These are phyloP conservation scores for Phytophthora sp. DNA, from an alignment of 352 stramenopile genomes.

Conservation along the genomic window DNA sequence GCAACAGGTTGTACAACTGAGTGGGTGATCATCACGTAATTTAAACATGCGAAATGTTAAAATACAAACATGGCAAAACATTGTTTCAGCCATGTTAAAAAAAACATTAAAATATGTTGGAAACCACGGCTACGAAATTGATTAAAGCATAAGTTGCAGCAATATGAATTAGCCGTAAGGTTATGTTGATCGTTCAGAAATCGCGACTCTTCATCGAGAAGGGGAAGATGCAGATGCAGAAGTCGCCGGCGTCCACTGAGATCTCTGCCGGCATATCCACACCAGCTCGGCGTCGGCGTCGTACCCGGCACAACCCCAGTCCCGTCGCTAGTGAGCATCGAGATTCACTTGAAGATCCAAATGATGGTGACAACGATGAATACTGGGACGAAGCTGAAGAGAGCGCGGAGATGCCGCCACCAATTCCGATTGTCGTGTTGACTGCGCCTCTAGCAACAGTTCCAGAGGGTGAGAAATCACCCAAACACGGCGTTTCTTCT, in stretches of 20 bases:
- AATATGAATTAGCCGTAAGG: no score
- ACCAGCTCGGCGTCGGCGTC: slow-evolving; percentile 25
- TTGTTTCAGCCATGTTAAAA: no score
- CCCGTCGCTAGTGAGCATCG: not conserved
- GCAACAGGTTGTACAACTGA: no score
- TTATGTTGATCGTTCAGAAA: no score
- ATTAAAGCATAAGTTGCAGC: no score
- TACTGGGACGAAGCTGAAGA: slow-evolving; percentile 21
- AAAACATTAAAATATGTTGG: no score
- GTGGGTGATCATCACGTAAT: no score
- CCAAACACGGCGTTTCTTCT: not conserved
- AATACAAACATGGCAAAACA: no score
- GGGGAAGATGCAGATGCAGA: no score
- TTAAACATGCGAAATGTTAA: no score
- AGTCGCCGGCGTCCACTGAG: slow-evolving; percentile 22
- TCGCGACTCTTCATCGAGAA: no score
- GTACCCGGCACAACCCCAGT: slow-evolving; percentile 20
- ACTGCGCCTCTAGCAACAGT: slow-evolving; percentile 13
- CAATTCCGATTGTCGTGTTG: slow-evolving; percentile 20
- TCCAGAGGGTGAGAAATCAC: slow-evolving; percentile 9
- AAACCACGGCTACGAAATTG: no score
- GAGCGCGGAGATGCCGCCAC: slow-evolving; percentile 2
- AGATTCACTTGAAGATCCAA: slow-evolving; percentile 26
- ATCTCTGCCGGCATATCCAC: slow-evolving; percentile 21
- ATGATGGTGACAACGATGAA: slow-evolving; percentile 32